Conservation (phyloP, 371 early-diverging fungal species). For the Umbelopsis sp. region DNA sequence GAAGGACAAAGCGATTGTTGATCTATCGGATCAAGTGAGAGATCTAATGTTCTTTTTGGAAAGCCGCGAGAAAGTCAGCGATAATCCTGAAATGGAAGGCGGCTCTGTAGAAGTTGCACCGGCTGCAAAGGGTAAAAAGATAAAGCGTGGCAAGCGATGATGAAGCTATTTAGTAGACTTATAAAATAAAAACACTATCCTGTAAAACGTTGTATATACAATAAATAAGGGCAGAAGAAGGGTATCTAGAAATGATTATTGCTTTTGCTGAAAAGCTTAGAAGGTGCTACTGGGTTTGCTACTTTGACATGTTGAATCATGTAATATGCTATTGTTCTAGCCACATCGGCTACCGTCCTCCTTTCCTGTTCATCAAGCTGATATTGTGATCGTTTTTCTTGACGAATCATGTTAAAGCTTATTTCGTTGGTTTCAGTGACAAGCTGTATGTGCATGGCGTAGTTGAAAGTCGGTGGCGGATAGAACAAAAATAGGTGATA, state of each 20-base stretch:
- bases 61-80: conserved; percentile 36
- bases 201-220: conserved; percentile 4
- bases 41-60: conserved; percentile 46
- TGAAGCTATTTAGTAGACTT: not conserved
- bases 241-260: conserved; percentile 1
- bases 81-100: conserved; percentile 34
- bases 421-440: not conserved
- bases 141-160: conserved; percentile 6
- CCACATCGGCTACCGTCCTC: not conserved
- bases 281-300: not conserved
- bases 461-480: not conserved
- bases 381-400: not conserved
- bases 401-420: not conserved
- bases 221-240: not conserved
- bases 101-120: conserved; percentile 28
- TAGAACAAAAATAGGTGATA: conserved; percentile 10
- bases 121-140: conserved; percentile 16
- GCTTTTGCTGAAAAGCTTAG: not conserved
- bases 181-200: not conserved
- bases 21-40: conserved; percentile 41
- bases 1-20: conserved; percentile 31
- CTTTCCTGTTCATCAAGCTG: not conserved
- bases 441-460: not conserved
- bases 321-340: conserved; percentile 1
- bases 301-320: conserved; percentile 6